These are phyloP conservation scores for Fagus sylvatica DNA, from an alignment of 306 rosid genomes.

Conservation along the genomic window DNA sequence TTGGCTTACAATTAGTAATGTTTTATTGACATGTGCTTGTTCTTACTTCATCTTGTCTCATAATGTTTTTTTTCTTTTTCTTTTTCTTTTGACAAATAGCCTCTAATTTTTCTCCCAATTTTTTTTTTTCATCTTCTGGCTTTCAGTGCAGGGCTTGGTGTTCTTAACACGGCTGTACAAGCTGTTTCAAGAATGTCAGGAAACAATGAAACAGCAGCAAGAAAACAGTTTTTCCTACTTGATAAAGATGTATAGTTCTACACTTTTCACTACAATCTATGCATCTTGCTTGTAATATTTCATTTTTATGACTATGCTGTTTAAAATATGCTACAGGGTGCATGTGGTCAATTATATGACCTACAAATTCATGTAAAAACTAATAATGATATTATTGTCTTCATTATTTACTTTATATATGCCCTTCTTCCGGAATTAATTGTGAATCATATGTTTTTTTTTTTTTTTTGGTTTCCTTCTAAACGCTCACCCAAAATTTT, in stretches of 20 bases:
- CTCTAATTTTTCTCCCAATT: background rate
- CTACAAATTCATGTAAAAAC: background rate
- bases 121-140: background rate
- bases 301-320: background rate
- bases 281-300: conserved; percentile 21
- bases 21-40: conserved; percentile 27
- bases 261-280: conserved; percentile 5
- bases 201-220: conserved; percentile 55
- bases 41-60: conserved; percentile 23
- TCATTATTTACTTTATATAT: no score
- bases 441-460: background rate
- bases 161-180: conserved; percentile 77
- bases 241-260: conserved; percentile 80
- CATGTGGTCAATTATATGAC: background rate
- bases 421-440: background rate
- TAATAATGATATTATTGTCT: background rate
- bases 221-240: conserved; percentile 67
- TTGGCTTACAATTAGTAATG: conserved; percentile 18
- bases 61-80: conserved; percentile 17
- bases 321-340: conserved; percentile 7
- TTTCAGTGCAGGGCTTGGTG: conserved; percentile 98
- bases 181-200: conserved; percentile 81
- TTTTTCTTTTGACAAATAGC: background rate
- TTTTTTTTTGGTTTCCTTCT: background rate
- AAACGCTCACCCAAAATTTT: background rate